Evolutionary conservation across 345 rosid species (phyloP).

Genomic region (Pugionium cornutum): DNA sequence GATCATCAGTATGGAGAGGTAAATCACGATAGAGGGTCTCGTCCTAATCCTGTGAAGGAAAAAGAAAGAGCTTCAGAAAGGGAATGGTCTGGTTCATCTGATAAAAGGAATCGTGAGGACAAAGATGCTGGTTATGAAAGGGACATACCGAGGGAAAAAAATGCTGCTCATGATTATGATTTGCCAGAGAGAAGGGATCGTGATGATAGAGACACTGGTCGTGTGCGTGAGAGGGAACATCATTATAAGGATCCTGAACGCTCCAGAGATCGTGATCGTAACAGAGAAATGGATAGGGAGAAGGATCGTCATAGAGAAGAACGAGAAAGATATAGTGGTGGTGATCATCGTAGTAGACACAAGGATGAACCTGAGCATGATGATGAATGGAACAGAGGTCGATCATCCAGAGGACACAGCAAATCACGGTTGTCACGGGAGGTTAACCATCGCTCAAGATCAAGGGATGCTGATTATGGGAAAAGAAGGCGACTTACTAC

Average conservation of each 20-base stretch:
- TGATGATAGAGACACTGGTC: constrained; percentile 60
- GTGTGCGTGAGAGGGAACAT: constrained; percentile 64
- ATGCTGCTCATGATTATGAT: constrained; percentile 56
- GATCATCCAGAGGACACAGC: constrained; percentile 65
- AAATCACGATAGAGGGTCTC: constrained; percentile 64
- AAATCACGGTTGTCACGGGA: constrained; percentile 61
- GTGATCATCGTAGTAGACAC: constrained; percentile 54
- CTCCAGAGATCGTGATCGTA: constrained; percentile 64
- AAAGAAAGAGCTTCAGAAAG: constrained; percentile 69
- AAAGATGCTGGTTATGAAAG: constrained; percentile 61
- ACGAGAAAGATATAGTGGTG: constrained; percentile 56
- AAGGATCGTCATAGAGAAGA: constrained; percentile 65
- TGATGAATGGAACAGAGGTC: constrained; percentile 66
- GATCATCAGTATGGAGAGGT: constrained; percentile 78
- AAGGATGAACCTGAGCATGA: constrained; percentile 64
- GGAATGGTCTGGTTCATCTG: constrained; percentile 79
- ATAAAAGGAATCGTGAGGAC: constrained; percentile 68
- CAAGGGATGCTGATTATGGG: constrained; percentile 79
- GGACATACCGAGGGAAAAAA: constrained; percentile 63
- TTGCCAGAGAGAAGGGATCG: constrained; percentile 63
- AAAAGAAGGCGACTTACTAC: constrained; percentile 72
- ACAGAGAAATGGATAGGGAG: constrained; percentile 50
- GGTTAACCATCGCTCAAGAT: constrained; percentile 67
- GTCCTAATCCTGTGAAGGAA: constrained; percentile 57
- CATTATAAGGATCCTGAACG: constrained; percentile 63